Evolutionary conservation across 805 yeast species (phyloP).

Genomic region (Suhomyces prunicola): DNA sequence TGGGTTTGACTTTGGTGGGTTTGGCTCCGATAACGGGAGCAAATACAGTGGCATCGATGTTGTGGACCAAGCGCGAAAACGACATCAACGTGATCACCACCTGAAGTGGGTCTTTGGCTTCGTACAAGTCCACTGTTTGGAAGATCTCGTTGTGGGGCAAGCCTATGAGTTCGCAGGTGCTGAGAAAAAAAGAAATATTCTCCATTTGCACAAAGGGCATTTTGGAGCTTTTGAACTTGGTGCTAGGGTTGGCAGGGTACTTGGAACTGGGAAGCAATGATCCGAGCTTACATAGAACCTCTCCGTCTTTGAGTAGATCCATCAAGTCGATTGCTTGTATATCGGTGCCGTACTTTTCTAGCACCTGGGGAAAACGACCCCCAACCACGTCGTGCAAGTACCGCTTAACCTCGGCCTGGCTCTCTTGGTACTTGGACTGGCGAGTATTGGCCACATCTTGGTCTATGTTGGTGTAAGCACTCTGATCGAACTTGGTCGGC

Average conservation of each 20-base stretch:
- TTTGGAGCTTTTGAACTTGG: constrained; percentile 54
- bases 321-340: constrained; percentile 40
- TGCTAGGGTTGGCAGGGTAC: constrained; percentile 22
- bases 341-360: constrained; percentile 8
- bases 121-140: constrained; percentile 74
- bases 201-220: constrained; percentile 85
- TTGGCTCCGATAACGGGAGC: constrained; percentile 41
- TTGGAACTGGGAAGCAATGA: constrained; percentile 13
- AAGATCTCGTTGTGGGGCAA: constrained; percentile 80
- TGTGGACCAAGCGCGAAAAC: constrained; percentile 65
- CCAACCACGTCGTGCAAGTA: constrained; percentile 50
- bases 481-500: constrained; percentile 10
- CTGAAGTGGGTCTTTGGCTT: constrained; percentile 71
- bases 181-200: constrained; percentile 69
- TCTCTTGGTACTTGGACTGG: constrained; percentile 46
- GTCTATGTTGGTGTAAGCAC: constrained; percentile 50
- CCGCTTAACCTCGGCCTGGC: constrained; percentile 39
- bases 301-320: constrained; percentile 60
- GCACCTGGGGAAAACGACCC: constrained; percentile 14
- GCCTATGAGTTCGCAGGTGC: constrained; percentile 59
- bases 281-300: constrained; percentile 35
- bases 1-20: constrained; percentile 42
- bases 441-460: constrained; percentile 56
- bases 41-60: constrained; percentile 24
- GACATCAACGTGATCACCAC: constrained; percentile 73